Base-by-base conservation (phyloP, 1,284 basidiomycete species). In the Microbotryum scabiosae region DNA sequence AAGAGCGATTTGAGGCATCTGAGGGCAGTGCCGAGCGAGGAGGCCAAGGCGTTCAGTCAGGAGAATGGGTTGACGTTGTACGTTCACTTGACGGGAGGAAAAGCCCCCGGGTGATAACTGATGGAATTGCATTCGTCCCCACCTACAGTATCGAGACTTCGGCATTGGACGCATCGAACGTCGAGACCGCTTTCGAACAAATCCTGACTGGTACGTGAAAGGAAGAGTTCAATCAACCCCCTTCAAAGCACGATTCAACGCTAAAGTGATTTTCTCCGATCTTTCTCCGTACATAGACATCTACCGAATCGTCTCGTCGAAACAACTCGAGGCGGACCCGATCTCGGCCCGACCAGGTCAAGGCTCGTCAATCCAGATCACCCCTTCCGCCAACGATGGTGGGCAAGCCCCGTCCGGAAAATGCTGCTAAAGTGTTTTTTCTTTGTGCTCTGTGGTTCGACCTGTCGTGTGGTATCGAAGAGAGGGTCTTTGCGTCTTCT, bases 1-100 rank as follows among this genome's bases (percentile, higher is more conserved):
- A 98, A 98, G 86, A 90, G 88, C 75, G 94, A 98, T 84, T 84
- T 98, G 81, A 92, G 94, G 79, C 94, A 97, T 76, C 77, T 97
- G 69, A 81, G 94, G 68, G 94, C 93, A 51, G 93, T 98, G 43
- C 88, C 93, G 30, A 97, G 93, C 46, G 94, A 97, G 28, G 71
- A 73, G 65, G 71, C 71, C 30, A 71, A 72, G 60, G 56, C 63
- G 14, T 72, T 72, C 47, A 58, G 63, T 36, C 64, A 69, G 48
- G 71, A 73, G 65, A 71, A 73, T 51, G 70, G 70, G 43, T 47
- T 72, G 51, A 71, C 62, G 60, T 72, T 72, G 66, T 67, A 36
- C 16, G 66, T 61, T 28, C 30, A 30, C 30, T 30, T 9, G 5
- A 2, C 4, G 36, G 7, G 8, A 3, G 20, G 21, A 8, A 9